Evolutionary conservation across 306 rosid genomes (phyloP), one percentile per base, ranked within the genome.

Genomic region (Alnus rubra): DNA sequence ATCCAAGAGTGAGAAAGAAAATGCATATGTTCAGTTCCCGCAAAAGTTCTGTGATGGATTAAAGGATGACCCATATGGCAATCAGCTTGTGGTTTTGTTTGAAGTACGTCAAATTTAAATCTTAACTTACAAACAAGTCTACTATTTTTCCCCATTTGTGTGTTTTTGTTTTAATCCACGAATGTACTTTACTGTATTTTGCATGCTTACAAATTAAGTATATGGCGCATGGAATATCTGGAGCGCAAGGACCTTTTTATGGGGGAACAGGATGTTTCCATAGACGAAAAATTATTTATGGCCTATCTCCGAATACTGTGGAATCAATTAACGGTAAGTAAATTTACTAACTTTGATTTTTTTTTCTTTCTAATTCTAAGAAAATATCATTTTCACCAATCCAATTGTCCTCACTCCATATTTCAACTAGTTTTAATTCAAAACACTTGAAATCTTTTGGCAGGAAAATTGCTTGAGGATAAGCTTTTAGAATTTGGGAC

Each of bases 1-100:
- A 47, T 56, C 86, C 23, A 83, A 59, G 5, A 82, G 88, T 13
- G 69, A 87, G 76, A 77, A 85, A 60, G 87, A 90, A 70, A 82
- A 81, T 70, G 94, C 93, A 23, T 93, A 82, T 83, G 85, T 45
- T 74, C 94, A 93, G 60, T 87, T 67, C 76, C 90, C 94, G 9
- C 96, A 89, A 64, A 55, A 28, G 56, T 87, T 88, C 81, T 83
- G 88, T 49, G 79, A 74, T 70, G 75, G 65, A 65, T 51, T 86
- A 11, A 88, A 93, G 77, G 90, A 93, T 33, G 97, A 91, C 52
- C 96, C 97, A 23, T 86, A 74, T 71, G 96, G 88, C 39, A 93
- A 86, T 78, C 87, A 87, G 9, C 0, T 79, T 78, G 65, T n/a
- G 5, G 19, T 74, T 45, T 2, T 44, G 0, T 7, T 35, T 30